These are phyloP conservation scores for Rubus idaeus DNA, from an alignment of 306 rosid genomes.

Conservation along the genomic window DNA sequence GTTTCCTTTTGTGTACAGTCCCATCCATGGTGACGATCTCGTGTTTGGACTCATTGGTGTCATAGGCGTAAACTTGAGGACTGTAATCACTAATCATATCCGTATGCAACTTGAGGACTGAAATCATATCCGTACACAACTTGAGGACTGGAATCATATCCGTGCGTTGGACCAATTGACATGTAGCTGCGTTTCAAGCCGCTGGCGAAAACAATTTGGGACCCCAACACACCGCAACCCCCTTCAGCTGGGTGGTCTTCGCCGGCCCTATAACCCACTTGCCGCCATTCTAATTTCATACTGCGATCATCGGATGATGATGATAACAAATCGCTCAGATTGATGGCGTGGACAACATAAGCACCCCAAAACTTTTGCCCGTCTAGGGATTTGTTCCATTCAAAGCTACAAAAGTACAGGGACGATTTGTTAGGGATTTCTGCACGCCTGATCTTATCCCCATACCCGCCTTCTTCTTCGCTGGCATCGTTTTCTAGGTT, in stretches of 20 bases:
- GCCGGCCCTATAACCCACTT: background rate
- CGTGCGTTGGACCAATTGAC: too few species aligned
- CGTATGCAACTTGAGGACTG: too few species aligned
- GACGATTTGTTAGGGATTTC: background rate
- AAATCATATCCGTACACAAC: too few species aligned
- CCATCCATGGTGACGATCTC: background rate
- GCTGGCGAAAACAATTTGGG: background rate
- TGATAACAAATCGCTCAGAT: background rate
- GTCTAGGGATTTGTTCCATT: background rate
- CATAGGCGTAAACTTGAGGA: too few species aligned
- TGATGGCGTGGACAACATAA: background rate
- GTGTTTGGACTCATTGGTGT: background rate
- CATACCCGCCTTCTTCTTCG: too few species aligned
- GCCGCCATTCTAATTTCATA: background rate
- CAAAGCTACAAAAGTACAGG: background rate
- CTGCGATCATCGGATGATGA: too few species aligned
- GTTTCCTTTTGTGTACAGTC: background rate
- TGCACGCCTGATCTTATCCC: too few species aligned
- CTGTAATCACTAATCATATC: too few species aligned
- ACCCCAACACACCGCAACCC: background rate
- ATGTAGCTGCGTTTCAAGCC: background rate
- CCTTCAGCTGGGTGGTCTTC: background rate
- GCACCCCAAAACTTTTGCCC: background rate
- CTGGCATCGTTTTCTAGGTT: too few species aligned
- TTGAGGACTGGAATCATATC: too few species aligned